Conservation (phyloP, 805 yeast genomes). For the Saccharomyces jurei region DNA sequence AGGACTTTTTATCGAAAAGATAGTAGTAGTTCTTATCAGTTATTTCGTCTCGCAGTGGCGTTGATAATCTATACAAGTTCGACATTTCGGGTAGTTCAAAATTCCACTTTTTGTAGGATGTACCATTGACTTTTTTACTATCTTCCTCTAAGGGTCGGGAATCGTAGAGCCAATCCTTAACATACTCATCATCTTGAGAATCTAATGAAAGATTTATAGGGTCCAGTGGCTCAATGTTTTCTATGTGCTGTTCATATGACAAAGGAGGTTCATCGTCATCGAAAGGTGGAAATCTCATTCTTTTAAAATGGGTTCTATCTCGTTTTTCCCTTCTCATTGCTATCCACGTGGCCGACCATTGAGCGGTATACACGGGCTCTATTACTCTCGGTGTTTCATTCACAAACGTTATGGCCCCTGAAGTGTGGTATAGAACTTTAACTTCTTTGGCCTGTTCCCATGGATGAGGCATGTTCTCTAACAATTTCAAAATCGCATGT, state of each 20-base stretch:
- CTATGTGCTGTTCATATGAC: conserved; percentile 71
- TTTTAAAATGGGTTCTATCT: conserved; percentile 79
- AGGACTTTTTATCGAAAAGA: conserved; percentile 69
- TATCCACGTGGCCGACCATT: conserved; percentile 91
- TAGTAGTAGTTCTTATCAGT: conserved; percentile 54
- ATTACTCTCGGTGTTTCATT: conserved; percentile 87
- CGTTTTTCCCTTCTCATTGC: conserved; percentile 92
- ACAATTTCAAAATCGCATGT: conserved; percentile 78
- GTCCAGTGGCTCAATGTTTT: conserved; percentile 64
- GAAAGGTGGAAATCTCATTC: conserved; percentile 91
- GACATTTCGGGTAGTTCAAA: conserved; percentile 56
- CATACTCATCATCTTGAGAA: conserved; percentile 49
- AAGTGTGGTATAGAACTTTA: conserved; percentile 75
- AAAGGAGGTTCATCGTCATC: conserved; percentile 96
- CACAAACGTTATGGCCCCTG: conserved; percentile 94
- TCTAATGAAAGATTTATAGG: conserved; percentile 62
- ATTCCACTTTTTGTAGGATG: conserved; percentile 68
- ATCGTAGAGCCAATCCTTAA: conserved; percentile 76
- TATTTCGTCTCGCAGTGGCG: conserved; percentile 59
- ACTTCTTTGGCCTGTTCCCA: conserved; percentile 90
- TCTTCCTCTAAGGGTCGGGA: conserved; percentile 62
- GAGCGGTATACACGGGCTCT: conserved; percentile 85
- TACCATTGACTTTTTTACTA: conserved; percentile 53
- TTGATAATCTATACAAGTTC: conserved; percentile 54
- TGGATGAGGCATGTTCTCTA: conserved; percentile 97